phyloP scores from a whole-genome alignment of 352 stramenopile genomes.

The Phytopythium aichiense region DNA sequence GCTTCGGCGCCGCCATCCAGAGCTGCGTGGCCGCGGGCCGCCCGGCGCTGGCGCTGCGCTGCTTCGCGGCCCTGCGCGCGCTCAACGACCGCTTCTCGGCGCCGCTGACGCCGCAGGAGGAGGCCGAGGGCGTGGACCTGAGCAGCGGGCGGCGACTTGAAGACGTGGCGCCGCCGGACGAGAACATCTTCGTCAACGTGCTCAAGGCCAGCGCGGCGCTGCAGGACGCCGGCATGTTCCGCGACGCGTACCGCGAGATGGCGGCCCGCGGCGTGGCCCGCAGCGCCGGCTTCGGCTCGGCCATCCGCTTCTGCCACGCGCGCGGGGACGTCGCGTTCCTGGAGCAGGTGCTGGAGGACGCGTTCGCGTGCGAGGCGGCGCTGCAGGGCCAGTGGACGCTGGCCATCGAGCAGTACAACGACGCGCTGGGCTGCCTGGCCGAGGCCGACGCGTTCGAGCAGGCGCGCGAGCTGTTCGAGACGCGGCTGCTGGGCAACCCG shows the following conservation, averaged over 20 bases:
- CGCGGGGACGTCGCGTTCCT: conserved; percentile 46
- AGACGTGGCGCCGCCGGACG: conserved; percentile 37
- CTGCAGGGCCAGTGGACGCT: conserved; percentile 47
- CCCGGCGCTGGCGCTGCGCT: conserved; percentile 45
- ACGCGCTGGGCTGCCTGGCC: conserved; percentile 66
- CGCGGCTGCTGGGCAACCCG: conserved; percentile 51
- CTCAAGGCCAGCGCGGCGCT: conserved; percentile 46
- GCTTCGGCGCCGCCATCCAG: conserved; percentile 70
- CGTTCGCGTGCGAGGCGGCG: conserved; percentile 40
- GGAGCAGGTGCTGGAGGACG: conserved; percentile 55
- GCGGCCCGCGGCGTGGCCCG: conserved; percentile 36
- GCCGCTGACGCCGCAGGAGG: conserved; percentile 14
- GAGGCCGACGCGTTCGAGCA: conserved; percentile 37
- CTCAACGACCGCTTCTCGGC: conserved; percentile 11
- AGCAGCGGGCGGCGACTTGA: conserved; percentile 1
- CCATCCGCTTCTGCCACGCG: conserved; percentile 59
- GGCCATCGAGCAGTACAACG: conserved; percentile 70
- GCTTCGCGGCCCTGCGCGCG: conserved; percentile 31
- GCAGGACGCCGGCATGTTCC: conserved; percentile 37
- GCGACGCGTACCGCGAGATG: conserved; percentile 56
- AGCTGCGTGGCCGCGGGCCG: conserved; percentile 40
- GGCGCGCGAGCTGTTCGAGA: conserved; percentile 55
- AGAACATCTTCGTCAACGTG: conserved; percentile 80
- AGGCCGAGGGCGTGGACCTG: background rate
- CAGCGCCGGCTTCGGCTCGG: conserved; percentile 58